Evolutionary conservation across 2,329 filamentous ascomycete species (phyloP).

Genomic region (Talaromyces rugulosus): DNA sequence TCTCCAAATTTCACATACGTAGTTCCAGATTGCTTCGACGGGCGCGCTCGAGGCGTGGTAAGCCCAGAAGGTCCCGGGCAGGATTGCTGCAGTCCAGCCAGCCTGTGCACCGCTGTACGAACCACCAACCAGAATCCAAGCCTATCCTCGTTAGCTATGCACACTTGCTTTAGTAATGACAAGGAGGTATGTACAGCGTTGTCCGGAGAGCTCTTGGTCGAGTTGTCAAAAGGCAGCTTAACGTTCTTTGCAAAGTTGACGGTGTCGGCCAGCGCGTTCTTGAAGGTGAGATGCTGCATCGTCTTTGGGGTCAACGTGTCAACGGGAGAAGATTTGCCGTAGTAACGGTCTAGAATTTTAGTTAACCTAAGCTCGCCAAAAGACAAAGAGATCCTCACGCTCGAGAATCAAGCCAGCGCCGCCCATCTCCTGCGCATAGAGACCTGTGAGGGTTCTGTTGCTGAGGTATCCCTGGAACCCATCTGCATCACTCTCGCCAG

Average conservation of each 20-base stretch:
- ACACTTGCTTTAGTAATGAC: not conserved
- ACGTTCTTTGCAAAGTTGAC: conserved; percentile 52
- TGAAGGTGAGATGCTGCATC: conserved; percentile 51
- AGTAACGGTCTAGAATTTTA: conserved; percentile 49
- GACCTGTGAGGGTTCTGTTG: conserved; percentile 47
- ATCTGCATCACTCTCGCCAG: conserved; percentile 49
- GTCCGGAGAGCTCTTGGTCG: conserved; percentile 7
- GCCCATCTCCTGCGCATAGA: conserved; percentile 49
- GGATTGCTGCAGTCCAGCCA: conserved; percentile 52
- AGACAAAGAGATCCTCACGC: conserved; percentile 31
- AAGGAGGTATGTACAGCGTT: conserved; percentile 2
- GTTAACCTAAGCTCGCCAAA: not conserved
- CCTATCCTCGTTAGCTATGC: conserved; percentile 25
- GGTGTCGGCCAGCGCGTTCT: conserved; percentile 52
- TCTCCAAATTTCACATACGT: conserved; percentile 23
- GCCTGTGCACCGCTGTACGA: conserved; percentile 55
- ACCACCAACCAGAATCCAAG: conserved; percentile 55
- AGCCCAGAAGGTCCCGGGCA: conserved; percentile 57
- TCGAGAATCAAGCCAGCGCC: conserved; percentile 55
- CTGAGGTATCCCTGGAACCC: conserved; percentile 49
- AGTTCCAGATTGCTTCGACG: conserved; percentile 54
- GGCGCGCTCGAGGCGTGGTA: conserved; percentile 56
- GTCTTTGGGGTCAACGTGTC: conserved; percentile 48
- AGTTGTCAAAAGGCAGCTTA: conserved; percentile 49
- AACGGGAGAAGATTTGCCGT: conserved; percentile 54